A percentile compares a stretch with the other conserved stretches of the same genome.
Evolutionary conservation across 345 rosid genomes (phyloP).

Genomic region (Lenwebbia sp.): DNA sequence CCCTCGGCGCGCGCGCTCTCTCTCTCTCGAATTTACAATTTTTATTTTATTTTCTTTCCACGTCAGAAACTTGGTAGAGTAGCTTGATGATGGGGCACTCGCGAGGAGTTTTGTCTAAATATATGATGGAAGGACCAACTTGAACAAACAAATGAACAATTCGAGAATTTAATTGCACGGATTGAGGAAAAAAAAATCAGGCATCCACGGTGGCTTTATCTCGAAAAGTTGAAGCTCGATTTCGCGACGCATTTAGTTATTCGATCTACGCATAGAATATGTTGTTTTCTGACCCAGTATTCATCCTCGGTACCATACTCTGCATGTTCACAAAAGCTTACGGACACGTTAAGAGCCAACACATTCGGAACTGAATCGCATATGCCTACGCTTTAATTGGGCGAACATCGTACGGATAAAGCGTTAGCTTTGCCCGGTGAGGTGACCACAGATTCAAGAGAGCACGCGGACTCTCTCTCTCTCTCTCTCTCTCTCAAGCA

Average conservation of each 20-base stretch:
- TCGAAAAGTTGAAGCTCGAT: not conserved
- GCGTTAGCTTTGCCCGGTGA: not conserved
- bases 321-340: not conserved
- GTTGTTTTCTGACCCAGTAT: not conserved
- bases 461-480: not conserved
- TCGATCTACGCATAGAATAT: not conserved
- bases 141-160: not conserved
- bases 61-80: not conserved
- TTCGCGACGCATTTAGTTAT: not conserved
- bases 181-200: not conserved
- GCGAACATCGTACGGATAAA: not conserved
- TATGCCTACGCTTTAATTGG: not conserved
- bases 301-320: not conserved
- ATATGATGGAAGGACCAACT: not conserved
- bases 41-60: not conserved
- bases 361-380: not conserved
- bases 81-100: not conserved
- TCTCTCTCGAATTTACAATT: not conserved
- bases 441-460: not conserved
- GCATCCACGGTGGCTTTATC: not conserved
- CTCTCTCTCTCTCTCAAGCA: not conserved
- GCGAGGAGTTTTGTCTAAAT: not conserved
- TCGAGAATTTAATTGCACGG: not conserved
- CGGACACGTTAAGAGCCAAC: not conserved
- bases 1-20: not conserved